A percentile compares a stretch with the other conserved stretches of the same genome.
These are phyloP conservation scores for Leishmania major DNA, from an alignment of 208 protist species.

Conservation along the genomic window DNA sequence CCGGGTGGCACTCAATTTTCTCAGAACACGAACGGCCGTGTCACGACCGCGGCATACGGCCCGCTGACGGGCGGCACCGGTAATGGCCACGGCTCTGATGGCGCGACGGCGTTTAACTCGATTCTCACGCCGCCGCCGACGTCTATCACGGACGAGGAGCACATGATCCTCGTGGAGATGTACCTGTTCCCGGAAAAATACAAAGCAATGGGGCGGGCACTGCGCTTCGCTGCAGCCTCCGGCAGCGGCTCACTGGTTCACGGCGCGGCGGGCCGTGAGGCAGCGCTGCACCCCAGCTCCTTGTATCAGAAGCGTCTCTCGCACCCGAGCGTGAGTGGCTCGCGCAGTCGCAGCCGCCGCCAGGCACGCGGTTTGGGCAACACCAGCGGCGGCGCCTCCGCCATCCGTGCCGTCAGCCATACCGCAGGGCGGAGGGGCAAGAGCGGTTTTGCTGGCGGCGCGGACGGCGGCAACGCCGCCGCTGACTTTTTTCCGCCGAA, in stretches of 20 bases:
- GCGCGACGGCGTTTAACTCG: not conserved
- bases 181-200: slow-evolving; percentile 61
- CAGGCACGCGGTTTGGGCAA: not conserved
- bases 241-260: not conserved
- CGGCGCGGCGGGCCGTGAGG: not conserved
- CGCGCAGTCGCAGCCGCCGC: not conserved
- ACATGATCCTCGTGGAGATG: slow-evolving; percentile 54
- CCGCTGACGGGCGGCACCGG: not conserved
- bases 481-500: slow-evolving; percentile 46
- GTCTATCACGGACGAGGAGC: slow-evolving; percentile 51
- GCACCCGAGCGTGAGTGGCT: not conserved
- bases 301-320: slow-evolving; percentile 2
- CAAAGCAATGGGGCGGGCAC: slow-evolving; percentile 17
- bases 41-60: not conserved
- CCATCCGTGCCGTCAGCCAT: too few relatives aligned
- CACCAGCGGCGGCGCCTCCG: not conserved
- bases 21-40: not conserved
- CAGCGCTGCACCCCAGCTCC: slow-evolving; percentile 1
- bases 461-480: slow-evolving; percentile 12
- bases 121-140: not conserved
- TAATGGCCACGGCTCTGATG: not conserved
- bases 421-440: not conserved
- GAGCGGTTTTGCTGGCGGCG: not conserved
- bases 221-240: slow-evolving; percentile 9
- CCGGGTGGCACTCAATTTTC: not conserved